These are phyloP conservation scores for Trametes sanguinea DNA, from an alignment of 768 basidiomycete species.

Conservation along the genomic window DNA sequence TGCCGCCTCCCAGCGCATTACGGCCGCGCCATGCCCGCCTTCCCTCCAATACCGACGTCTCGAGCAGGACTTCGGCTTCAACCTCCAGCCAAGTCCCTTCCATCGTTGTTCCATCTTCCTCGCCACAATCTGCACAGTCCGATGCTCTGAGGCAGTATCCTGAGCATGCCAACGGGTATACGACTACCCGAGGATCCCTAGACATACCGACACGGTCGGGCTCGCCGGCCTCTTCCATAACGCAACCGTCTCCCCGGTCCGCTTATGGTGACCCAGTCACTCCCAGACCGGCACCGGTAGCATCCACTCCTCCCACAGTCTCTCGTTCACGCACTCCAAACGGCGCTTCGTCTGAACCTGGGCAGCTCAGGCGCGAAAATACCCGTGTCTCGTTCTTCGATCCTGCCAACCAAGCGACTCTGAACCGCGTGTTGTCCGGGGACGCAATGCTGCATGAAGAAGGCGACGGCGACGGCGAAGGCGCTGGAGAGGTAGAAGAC, in stretches of 20 bases:
- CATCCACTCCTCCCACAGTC: background rate
- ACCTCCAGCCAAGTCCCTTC: conserved; percentile 36
- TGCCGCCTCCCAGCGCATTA: conserved; percentile 35
- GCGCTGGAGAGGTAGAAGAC: conserved; percentile 30
- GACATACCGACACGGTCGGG: conserved; percentile 11
- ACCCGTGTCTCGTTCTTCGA: conserved; percentile 83
- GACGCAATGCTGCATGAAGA: conserved; percentile 35
- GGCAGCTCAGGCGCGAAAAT: conserved; percentile 56
- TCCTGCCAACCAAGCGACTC: conserved; percentile 68
- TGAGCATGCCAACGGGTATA: conserved; percentile 14
- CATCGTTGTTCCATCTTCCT: conserved; percentile 29
- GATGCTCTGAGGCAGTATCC: conserved; percentile 6
- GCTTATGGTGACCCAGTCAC: conserved; percentile 9
- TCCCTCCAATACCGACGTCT: conserved; percentile 45
- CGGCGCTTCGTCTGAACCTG: conserved; percentile 31
- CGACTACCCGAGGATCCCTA: conserved; percentile 5
- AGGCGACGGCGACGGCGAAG: conserved; percentile 51
- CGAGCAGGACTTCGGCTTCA: conserved; percentile 19
- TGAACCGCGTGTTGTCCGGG: conserved; percentile 67
- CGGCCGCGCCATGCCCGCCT: conserved; percentile 41
- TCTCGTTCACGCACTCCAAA: conserved; percentile 15
- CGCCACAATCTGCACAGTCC: conserved; percentile 27
- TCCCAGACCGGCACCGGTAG: background rate
- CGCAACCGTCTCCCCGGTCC: conserved; percentile 22
- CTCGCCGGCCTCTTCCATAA: conserved; percentile 15